phyloP scores from a whole-genome alignment of 2,329 filamentous ascomycete genomes.

The Dactylellina haptotyla region DNA sequence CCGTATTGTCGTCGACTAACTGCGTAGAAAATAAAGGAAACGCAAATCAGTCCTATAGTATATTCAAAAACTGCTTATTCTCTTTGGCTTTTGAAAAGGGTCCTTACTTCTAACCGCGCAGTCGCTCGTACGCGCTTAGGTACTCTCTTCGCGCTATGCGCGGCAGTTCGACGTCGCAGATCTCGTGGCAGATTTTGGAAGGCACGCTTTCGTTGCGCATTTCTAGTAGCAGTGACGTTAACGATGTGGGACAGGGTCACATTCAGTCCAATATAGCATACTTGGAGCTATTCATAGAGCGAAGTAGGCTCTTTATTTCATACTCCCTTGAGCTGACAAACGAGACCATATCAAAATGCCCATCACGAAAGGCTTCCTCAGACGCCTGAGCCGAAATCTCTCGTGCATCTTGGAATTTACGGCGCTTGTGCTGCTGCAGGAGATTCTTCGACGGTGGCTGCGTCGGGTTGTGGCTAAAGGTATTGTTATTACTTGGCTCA shows the following conservation, averaged over 20 bases:
- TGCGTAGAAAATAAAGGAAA: no score
- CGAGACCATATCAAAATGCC: conserved; percentile 83
- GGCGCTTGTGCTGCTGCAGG: conserved; percentile 60
- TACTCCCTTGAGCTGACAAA: conserved; percentile 88
- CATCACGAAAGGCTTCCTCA: conserved; percentile 67
- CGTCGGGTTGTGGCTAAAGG: background rate
- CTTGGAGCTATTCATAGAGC: conserved; percentile 44
- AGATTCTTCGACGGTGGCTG: background rate
- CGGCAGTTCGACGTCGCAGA: conserved; percentile 86
- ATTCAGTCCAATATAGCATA: background rate
- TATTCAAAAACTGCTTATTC: no score
- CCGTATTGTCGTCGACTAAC: conserved; percentile 45
- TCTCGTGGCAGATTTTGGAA: conserved; percentile 91
- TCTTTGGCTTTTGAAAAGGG: background rate
- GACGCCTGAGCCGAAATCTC: conserved; percentile 64
- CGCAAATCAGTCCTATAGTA: no score
- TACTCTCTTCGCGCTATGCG: conserved; percentile 91
- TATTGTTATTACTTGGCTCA: background rate
- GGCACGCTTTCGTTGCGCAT: conserved; percentile 68
- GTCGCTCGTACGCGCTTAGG: conserved; percentile 75
- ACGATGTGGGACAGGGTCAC: background rate
- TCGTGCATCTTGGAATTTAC: conserved; percentile 63
- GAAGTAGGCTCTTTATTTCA: conserved; percentile 73
- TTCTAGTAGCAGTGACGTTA: conserved; percentile 14
- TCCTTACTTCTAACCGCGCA: conserved; percentile 56